Evolutionary conservation across 371 early-diverging fungal genomes (phyloP), one percentile per base, ranked within the genome.

Genomic region (Mucor racemosus): DNA sequence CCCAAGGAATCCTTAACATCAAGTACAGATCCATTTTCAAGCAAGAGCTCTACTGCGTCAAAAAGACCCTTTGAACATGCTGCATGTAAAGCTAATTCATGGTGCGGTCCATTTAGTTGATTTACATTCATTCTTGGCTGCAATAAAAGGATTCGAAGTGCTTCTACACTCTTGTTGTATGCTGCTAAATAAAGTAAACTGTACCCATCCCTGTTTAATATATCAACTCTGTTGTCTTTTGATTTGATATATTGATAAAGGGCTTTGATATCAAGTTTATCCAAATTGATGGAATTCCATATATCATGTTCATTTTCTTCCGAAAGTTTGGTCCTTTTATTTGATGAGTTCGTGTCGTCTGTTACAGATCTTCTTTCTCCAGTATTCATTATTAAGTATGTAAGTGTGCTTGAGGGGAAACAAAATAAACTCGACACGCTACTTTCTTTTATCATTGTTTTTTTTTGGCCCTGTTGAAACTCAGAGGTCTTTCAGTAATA

Each of bases 1-100:
- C 92, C 92, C 41, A 81, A 77, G 0, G 84, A 78, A 67, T 94
- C 92, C 64, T 84, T 78, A 1, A 73, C 73, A 72, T 91, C 78
- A 7, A 86, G 71, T 8, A 72, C 36, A 5, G 84, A 73, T 2
- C 73, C 78, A 46, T 84, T 75, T 64, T 84, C 84, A 10, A 84
- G 48, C n/a, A 84, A 56, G 0, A 84, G 56, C 44, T 84, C 84
- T 10, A 79, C 75, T 3, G 74, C 81, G 38, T 84, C 84, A 17
- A 66, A 62, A 5, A 72, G 64, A 0, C 77, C 78, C 3, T 70
- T 65, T 2, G 70, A 62, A 41, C 76, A 78, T 0, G 84, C 77
- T 5, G 78, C 79, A 63, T 84, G 84, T 11, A 84, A 44, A 15
- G 81, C 76, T 21, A 74, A 48, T 66, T 80, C 84, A n/a, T 70